Percentiles rank a stretch among this genome's conserved stretches.
Evolutionary conservation across 495 filamentous ascomycete species (phyloP).

Genomic region (Neurospora sp.): DNA sequence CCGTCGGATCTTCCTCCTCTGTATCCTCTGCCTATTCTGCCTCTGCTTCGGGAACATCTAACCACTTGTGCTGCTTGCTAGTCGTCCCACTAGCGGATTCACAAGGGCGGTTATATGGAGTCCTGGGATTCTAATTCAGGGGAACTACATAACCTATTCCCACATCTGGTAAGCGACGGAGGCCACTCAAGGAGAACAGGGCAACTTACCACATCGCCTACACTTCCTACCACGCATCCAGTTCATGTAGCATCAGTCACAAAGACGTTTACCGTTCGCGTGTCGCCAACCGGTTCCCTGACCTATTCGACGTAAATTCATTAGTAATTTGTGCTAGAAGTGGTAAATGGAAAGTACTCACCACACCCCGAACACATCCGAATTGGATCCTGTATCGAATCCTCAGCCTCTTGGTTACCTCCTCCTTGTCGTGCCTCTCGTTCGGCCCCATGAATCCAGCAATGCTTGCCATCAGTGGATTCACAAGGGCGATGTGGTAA

Average conservation of each 20-base stretch:
- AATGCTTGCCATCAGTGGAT: too few relatives aligned
- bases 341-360: neutral
- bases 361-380: neutral
- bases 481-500: too few relatives aligned
- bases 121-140: neutral
- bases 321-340: neutral
- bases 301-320: neutral
- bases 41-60: neutral
- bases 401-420: too few relatives aligned
- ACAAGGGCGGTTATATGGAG: neutral
- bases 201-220: neutral
- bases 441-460: too few relatives aligned
- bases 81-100: neutral
- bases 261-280: too few relatives aligned
- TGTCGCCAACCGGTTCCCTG: too few relatives aligned
- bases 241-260: fast-evolving
- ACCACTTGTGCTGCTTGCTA: neutral
- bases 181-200: neutral
- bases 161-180: neutral
- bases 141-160: neutral
- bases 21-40: neutral
- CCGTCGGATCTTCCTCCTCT: neutral
- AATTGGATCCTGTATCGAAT: too few relatives aligned
- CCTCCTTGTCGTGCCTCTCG: too few relatives aligned
- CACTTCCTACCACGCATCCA: neutral